phyloP scores from a whole-genome alignment of 2,329 filamentous ascomycete species.

The Neonectria hederae region DNA sequence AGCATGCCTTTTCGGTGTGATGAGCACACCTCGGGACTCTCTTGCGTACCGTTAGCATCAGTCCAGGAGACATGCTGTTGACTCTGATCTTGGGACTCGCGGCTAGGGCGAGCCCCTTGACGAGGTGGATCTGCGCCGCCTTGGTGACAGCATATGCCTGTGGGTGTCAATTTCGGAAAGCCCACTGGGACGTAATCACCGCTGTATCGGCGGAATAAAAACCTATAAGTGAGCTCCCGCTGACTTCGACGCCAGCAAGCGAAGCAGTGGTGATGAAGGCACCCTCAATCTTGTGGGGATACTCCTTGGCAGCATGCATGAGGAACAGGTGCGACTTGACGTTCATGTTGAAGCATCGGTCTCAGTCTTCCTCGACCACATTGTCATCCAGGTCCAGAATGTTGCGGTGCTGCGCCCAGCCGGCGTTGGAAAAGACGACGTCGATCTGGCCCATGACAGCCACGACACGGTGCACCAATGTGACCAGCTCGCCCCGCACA shows the following conservation, averaged over 20 bases:
- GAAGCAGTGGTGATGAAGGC: constrained; percentile 72
- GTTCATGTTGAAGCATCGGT: constrained; percentile 67
- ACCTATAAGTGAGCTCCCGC: constrained; percentile 66
- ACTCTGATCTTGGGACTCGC: constrained; percentile 66
- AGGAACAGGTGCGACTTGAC: constrained; percentile 71
- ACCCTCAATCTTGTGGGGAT: constrained; percentile 66
- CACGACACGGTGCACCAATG: constrained; percentile 67
- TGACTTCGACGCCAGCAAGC: constrained; percentile 70
- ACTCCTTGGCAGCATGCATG: constrained; percentile 62
- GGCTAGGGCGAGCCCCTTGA: constrained; percentile 62
- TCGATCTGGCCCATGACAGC: constrained; percentile 72
- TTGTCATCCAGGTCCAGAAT: constrained; percentile 62
- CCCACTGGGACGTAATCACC: too few species aligned
- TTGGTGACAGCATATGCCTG: constrained; percentile 82
- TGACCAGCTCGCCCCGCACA: constrained; percentile 64
- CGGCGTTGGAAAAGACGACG: constrained; percentile 79
- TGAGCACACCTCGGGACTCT: too few species aligned
- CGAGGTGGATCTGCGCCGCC: constrained; percentile 72
- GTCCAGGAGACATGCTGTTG: constrained; percentile 66
- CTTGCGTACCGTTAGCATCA: constrained; percentile 56
- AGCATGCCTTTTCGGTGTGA: background rate
- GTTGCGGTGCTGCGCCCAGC: constrained; percentile 60
- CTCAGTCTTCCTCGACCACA: constrained; percentile 67
- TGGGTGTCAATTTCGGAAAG: background rate
- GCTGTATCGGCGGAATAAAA: too few species aligned